phyloP scores from a whole-genome alignment of 768 basidiomycete species.

The Naganishia kalamii region DNA sequence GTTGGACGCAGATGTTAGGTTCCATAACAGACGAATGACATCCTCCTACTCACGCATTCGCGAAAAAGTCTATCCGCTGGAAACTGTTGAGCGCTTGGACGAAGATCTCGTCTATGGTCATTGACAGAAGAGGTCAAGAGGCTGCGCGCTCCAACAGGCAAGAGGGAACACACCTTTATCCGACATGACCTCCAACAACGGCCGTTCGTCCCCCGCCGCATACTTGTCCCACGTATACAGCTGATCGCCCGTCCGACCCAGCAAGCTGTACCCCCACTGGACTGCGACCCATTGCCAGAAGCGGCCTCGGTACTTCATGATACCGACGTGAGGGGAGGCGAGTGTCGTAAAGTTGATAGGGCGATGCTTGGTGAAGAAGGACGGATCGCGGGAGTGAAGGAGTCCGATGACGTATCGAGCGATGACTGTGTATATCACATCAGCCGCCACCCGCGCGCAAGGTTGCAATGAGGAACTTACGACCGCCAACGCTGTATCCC shows the following conservation, averaged over 20 bases:
- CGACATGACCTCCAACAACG: constrained; percentile 39
- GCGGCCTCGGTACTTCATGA: constrained; percentile 32
- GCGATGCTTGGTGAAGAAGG: constrained; percentile 34
- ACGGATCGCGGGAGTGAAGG: constrained; percentile 29
- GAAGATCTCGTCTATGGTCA: constrained; percentile 36
- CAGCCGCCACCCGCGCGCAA: background rate
- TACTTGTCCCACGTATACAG: constrained; percentile 39
- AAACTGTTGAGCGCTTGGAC: constrained; percentile 38
- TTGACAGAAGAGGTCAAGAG: background rate
- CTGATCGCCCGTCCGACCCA: constrained; percentile 34
- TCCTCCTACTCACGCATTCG: constrained; percentile 42
- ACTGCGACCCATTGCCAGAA: constrained; percentile 5
- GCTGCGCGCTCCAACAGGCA: background rate
- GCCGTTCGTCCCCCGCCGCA: constrained; percentile 25
- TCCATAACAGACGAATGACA: too few relatives aligned
- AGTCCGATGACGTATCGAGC: constrained; percentile 41
- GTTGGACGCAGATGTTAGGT: background rate
- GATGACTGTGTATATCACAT: constrained; percentile 27
- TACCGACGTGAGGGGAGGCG: constrained; percentile 42
- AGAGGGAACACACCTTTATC: constrained; percentile 32
- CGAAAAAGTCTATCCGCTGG: constrained; percentile 35
- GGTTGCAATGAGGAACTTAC: constrained; percentile 24
- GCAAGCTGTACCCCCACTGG: background rate
- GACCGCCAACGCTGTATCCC: constrained; percentile 42
- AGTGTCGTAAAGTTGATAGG: constrained; percentile 40